phyloP scores from a whole-genome alignment of 2,329 filamentous ascomycete species.

The Aspergillus puulaauensis region DNA sequence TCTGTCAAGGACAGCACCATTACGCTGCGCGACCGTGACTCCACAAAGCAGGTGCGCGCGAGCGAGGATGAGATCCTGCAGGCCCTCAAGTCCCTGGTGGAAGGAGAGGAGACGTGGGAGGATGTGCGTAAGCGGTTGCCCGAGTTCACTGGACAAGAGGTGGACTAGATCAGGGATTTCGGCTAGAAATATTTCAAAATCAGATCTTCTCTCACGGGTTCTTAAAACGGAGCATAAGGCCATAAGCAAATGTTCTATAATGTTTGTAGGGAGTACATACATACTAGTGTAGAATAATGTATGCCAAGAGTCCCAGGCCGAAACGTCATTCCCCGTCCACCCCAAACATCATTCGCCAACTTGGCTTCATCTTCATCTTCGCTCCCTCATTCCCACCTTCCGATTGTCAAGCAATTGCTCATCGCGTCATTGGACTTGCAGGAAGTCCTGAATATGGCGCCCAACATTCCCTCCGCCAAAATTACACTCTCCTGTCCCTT shows the following conservation, averaged over 20 bases:
- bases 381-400: background rate
- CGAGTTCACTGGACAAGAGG: conserved; percentile 74
- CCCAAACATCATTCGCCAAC: conserved; percentile 6
- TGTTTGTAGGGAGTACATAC: too few species aligned
- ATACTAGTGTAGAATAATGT: background rate
- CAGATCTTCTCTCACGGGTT: background rate
- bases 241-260: background rate
- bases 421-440: background rate
- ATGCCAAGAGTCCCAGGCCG: conserved; percentile 32
- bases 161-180: conserved; percentile 40
- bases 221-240: background rate
- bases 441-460: conserved; percentile 34
- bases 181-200: background rate
- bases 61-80: conserved; percentile 75
- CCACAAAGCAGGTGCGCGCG: conserved; percentile 84
- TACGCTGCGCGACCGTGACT: conserved; percentile 87
- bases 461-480: conserved; percentile 52
- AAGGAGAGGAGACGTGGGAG: conserved; percentile 64
- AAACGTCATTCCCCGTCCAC: conserved; percentile 14
- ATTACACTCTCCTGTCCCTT: conserved; percentile 76
- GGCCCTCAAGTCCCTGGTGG: conserved; percentile 65
- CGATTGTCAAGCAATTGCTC: conserved; percentile 5
- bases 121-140: conserved; percentile 78
- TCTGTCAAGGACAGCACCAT: conserved; percentile 82
- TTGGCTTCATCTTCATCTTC: conserved; percentile 18